phyloP scores from a whole-genome alignment of 169 alveolate species.

The Plasmodium billcollinsi region DNA sequence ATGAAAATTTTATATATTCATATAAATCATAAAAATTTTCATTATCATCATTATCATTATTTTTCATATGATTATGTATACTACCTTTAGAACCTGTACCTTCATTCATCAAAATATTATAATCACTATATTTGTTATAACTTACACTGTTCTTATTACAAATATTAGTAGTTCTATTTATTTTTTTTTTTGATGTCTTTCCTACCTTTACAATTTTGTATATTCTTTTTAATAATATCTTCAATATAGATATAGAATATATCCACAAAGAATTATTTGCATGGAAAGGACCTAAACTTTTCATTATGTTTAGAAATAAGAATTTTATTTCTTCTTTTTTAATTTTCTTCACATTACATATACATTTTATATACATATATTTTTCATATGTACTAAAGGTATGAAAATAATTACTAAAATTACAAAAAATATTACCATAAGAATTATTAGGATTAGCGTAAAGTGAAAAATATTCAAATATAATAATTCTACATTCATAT shows the following conservation, averaged over 20 bases:
- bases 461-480: constrained; percentile 60
- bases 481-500: constrained; percentile 56
- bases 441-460: constrained; percentile 39
- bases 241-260: constrained; percentile 57
- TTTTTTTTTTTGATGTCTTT: not conserved
- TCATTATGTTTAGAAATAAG: constrained; percentile 48
- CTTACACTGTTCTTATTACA: too few species aligned
- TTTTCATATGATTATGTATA: too few species aligned
- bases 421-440: constrained; percentile 68
- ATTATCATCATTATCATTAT: not conserved
- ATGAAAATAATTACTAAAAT: constrained; percentile 50
- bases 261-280: constrained; percentile 70
- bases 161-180: too few species aligned
- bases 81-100: too few species aligned
- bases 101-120: too few species aligned
- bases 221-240: constrained; percentile 62
- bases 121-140: too few species aligned
- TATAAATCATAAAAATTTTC: constrained; percentile 38
- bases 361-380: constrained; percentile 62
- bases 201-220: constrained; percentile 29
- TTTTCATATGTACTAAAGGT: constrained; percentile 70
- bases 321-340: constrained; percentile 78
- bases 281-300: constrained; percentile 39
- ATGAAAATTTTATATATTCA: constrained; percentile 48
- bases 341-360: constrained; percentile 53